Evolutionary conservation across 2,329 filamentous ascomycete species (phyloP).

Genomic region (Xylaria sp.): DNA sequence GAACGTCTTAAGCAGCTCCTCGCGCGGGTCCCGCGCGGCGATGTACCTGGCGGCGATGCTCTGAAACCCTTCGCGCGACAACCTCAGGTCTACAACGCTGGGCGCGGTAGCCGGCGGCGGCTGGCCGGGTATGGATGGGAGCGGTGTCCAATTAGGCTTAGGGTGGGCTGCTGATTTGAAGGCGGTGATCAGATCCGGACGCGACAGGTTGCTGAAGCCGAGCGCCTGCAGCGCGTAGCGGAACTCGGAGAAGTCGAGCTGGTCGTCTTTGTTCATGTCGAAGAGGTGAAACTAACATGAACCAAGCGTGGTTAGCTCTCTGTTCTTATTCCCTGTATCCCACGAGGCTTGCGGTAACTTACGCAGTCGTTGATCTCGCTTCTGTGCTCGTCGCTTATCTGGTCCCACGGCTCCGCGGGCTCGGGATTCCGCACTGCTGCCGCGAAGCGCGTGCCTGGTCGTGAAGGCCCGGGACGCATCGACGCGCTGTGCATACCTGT

Average conservation of each 20-base stretch:
- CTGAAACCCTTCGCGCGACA: conserved; percentile 78
- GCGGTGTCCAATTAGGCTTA: conserved; percentile 65
- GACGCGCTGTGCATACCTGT: conserved; percentile 45
- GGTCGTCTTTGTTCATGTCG: conserved; percentile 93
- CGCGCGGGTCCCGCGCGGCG: conserved; percentile 81
- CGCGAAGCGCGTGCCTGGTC: conserved; percentile 47
- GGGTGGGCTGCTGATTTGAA: conserved; percentile 83
- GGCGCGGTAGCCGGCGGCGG: conserved; percentile 61
- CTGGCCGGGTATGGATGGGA: conserved; percentile 55
- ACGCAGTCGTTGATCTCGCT: conserved; percentile 96
- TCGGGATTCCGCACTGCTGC: conserved; percentile 47
- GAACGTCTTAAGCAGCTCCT: conserved; percentile 92
- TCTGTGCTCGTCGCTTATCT: conserved; percentile 85
- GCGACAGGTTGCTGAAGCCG: conserved; percentile 85
- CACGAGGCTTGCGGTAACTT: conserved; percentile 53
- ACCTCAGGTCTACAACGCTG: conserved; percentile 73
- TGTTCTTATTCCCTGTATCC: neutral
- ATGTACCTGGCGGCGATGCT: conserved; percentile 83
- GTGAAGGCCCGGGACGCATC: conserved; percentile 45
- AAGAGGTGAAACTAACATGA: conserved; percentile 83
- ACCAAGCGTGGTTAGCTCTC: conserved; percentile 24
- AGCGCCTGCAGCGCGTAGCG: conserved; percentile 96
- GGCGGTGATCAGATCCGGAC: conserved; percentile 82
- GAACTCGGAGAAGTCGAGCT: conserved; percentile 98
- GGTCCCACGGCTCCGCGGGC: conserved; percentile 49